Base-by-base conservation (phyloP, 176 grass and related monocot genomes). In the Eleusine indica region DNA sequence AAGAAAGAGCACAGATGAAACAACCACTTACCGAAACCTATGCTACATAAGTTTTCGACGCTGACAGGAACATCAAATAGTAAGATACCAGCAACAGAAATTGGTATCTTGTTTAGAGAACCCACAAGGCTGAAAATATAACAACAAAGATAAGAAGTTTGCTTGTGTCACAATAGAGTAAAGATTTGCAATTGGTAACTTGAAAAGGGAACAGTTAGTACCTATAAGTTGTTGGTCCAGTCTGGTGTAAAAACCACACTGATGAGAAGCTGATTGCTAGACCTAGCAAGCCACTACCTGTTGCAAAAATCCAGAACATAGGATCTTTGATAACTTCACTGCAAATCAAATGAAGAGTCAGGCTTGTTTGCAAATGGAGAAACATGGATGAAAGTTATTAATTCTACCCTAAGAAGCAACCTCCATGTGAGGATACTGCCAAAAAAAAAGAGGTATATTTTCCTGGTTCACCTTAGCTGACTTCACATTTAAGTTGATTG, bases 181-280 rank as follows among this genome's bases (percentile, higher is more conserved):
- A 86, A 56, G 38, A 58, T 60, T 46, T 52, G 2, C 7, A 8
- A 13, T 70, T n/a, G 41, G 25, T 30, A 62, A 1, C 9, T 42
- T 70, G 21, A 75, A 69, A 28, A 76, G 69, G 17, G 10, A 22
- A 58, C 32, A 19, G 13, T 44, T 68, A 69, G 72, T 81, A 94
- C 95, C 92, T 97, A 73, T 97, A 97, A 70, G 90, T 94, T 88
- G 95, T 97, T 16, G 95, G 92, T 39, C 92, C 86, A 71, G 92
- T 97, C 86, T 75, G 90, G 71, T 94, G 86, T 66, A 97, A 85
- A 85, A 97, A 97, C 90, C 95, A 97, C 15, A 97, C 78, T 43
- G 95, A 97, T 18, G 92, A 94, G 85, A 97, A 97, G 79, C 95
- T 97, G 43, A 97, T 92, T 15, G 92, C 95, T 47, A 97, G 86